Base-by-base conservation (phyloP, 805 yeast species). In the Metschnikowia vanudenii region DNA sequence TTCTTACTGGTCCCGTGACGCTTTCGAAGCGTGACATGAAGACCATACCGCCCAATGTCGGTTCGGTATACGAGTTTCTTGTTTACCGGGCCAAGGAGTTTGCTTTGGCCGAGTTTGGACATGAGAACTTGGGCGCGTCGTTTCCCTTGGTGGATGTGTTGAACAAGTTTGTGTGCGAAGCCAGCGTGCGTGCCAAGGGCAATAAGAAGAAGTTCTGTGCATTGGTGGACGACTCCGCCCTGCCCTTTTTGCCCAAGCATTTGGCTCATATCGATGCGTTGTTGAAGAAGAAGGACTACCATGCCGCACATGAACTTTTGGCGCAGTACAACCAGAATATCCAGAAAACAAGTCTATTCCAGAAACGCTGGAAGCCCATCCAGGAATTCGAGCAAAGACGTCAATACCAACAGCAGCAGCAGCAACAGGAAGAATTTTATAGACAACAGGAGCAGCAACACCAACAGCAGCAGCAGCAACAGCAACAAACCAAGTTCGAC, bases 361-460 rank as follows among this genome's bases (percentile, higher is more conserved):
- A 55, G 32, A 59, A 53, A 40, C 65, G 74, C 38, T 58, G 56
- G 55, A 60, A 50, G 11, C 58, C 59, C n/a, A 63, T 77, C 12
- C 65, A 65, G 34, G 62, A 63, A 10, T 57, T 61, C 31, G 55
- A 65, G 39, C 67, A 54, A 29, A 53, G 59, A 32, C 59, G 57
- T 37, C 61, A 63, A 26, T 68, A 63, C 38, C 71, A 66, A 29
- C 74, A 69, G 30, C 69, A 66, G 34, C 76, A 70, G 41, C 72
- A 67, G 16, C 76, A 75, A 36, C 75, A 71, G 11, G 29, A 26
- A 26, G 11, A 63, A 28, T 68, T 63, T 39, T 71, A 66, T 29
- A 74, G 69, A 31, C 69, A 66, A 33, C 76, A 70, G 41, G 72
- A 67, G 16, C 76, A 75, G 37, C 75, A 71, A 14, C 74, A 70